These are phyloP conservation scores for Lotus japonicus DNA, from an alignment of 306 rosid genomes.

Conservation along the genomic window DNA sequence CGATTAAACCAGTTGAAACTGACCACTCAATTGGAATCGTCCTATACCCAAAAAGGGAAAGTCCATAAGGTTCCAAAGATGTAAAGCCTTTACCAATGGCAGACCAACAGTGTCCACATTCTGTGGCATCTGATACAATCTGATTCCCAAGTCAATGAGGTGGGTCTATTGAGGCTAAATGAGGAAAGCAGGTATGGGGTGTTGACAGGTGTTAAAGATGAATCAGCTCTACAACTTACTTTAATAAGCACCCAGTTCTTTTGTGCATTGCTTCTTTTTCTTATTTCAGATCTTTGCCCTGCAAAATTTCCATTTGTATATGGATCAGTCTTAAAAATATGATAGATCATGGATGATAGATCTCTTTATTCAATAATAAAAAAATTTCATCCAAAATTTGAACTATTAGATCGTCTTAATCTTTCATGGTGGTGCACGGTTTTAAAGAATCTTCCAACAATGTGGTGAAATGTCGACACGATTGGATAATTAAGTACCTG, in stretches of 20 bases:
- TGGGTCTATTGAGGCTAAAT: slow-evolving; percentile 18
- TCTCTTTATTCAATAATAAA: no score
- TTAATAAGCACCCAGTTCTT: background rate
- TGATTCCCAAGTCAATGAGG: slow-evolving; percentile 12
- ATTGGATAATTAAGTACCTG: no score
- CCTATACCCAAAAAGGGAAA: slow-evolving; percentile 36
- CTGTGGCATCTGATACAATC: slow-evolving; percentile 10
- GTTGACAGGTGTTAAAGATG: slow-evolving; percentile 36
- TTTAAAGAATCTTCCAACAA: no score
- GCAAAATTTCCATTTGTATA: no score
- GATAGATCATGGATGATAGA: no score
- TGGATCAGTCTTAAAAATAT: no score
- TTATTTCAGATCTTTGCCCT: no score
- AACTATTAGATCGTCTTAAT: no score
- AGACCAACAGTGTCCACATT: slow-evolving; percentile 19
- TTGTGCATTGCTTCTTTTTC: no score
- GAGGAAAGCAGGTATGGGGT: slow-evolving; percentile 37
- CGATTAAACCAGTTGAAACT: background rate
- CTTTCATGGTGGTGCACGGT: no score
- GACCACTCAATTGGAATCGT: slow-evolving; percentile 27
- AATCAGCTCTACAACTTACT: background rate
- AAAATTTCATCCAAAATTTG: no score
- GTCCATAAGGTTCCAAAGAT: slow-evolving; percentile 6
- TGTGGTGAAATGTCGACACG: no score
- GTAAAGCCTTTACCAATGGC: slow-evolving; percentile 9